Conservation (phyloP, 129 eudicot species). For the Lactuca saligna region DNA sequence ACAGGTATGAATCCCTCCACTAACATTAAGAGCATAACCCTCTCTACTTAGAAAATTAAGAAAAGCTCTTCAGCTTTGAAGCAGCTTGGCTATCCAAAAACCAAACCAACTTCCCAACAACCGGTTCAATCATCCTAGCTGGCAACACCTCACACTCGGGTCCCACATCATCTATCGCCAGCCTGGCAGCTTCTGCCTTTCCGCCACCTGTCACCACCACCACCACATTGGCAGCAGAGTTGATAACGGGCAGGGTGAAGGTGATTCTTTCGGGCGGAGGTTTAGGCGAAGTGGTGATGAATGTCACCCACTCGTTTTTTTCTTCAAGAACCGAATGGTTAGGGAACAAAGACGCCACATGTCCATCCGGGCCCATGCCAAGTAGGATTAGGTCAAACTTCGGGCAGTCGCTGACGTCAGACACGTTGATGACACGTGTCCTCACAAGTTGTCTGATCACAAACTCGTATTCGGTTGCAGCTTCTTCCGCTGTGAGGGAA, state of each 20-base stretch:
- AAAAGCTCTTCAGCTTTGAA: conserved; percentile 56
- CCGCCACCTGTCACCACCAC: conserved; percentile 67
- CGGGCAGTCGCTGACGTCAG: conserved; percentile 82
- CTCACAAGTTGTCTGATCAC: conserved; percentile 78
- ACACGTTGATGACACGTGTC: conserved; percentile 69
- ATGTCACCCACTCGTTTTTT: conserved; percentile 75
- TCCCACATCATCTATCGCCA: conserved; percentile 51
- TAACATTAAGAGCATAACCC: conserved; percentile 33
- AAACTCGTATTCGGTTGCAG: conserved; percentile 79
- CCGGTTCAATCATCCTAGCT: conserved; percentile 75
- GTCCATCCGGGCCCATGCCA: conserved; percentile 88
- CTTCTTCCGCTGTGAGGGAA: conserved; percentile 72
- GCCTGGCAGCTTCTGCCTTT: conserved; percentile 65
- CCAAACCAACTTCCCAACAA: conserved; percentile 79
- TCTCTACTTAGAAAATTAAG: conserved; percentile 48
- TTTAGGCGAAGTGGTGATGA: conserved; percentile 67
- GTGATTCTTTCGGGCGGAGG: conserved; percentile 92
- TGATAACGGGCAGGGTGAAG: conserved; percentile 76
- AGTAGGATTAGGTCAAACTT: conserved; percentile 76
- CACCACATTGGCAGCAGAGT: conserved; percentile 79
- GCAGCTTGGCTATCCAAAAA: conserved; percentile 79
- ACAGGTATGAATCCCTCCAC: conserved; percentile 28
- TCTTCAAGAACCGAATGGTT: conserved; percentile 58
- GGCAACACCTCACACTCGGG: conserved; percentile 55
- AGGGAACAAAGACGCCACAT: conserved; percentile 84